phyloP scores from a whole-genome alignment of 805 yeast genomes.

The Yarrowia sp. region DNA sequence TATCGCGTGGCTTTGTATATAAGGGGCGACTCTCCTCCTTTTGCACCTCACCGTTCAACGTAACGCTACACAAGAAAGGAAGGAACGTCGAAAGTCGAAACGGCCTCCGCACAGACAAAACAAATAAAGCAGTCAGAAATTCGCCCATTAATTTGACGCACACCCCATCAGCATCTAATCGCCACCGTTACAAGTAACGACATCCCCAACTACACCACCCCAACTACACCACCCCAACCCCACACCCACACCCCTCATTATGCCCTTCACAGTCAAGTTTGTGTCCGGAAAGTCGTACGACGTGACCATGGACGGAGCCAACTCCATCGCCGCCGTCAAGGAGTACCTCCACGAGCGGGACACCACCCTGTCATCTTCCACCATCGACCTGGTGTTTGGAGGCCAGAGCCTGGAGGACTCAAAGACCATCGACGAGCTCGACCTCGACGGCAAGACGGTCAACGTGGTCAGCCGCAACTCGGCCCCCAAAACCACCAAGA shows the following conservation, averaged over 20 bases:
- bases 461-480: conserved; percentile 39
- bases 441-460: conserved; percentile 31
- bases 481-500: conserved; percentile 47
- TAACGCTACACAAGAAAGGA: no score
- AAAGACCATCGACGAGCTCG: conserved; percentile 47
- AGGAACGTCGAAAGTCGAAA: no score
- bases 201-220: no score
- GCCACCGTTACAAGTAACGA: no score
- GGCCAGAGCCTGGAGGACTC: conserved; percentile 48
- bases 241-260: neutral
- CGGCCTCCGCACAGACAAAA: neutral
- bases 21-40: conserved; percentile 1
- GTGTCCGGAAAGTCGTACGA: conserved; percentile 39
- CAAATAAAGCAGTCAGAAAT: neutral
- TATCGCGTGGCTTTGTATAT: conserved; percentile 33
- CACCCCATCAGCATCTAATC: neutral
- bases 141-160: neutral
- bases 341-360: conserved; percentile 47
- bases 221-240: neutral
- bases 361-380: conserved; percentile 45
- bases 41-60: no score
- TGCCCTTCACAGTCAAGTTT: conserved; percentile 39
- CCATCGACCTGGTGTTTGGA: conserved; percentile 44
- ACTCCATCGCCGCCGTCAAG: conserved; percentile 50
- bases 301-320: conserved; percentile 44